These are phyloP conservation scores for Daldinia concentrica DNA, from an alignment of 495 filamentous ascomycete genomes.

Conservation along the genomic window DNA sequence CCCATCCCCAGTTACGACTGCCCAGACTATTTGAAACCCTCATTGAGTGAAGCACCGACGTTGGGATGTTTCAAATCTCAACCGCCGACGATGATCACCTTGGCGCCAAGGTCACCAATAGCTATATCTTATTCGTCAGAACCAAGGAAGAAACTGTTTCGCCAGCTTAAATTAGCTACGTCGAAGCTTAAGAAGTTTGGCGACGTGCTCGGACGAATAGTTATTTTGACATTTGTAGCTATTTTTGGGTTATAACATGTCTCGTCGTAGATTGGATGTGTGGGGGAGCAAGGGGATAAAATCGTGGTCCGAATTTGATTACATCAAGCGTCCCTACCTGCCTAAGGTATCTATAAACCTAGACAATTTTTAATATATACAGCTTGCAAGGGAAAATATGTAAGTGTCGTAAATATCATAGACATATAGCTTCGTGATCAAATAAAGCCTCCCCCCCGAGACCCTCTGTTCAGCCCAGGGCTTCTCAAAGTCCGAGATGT, in stretches of 20 bases:
- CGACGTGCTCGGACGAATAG: not conserved
- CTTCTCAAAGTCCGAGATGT: not conserved
- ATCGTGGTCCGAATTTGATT: not conserved
- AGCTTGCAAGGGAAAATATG: not conserved
- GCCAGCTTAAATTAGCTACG: conserved; percentile 9
- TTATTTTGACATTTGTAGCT: conserved; percentile 16
- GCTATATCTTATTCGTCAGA: conserved; percentile 13
- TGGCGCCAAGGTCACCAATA: conserved; percentile 34
- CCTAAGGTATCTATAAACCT: not conserved
- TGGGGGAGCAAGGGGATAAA: conserved; percentile 6
- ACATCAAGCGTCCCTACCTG: conserved; percentile 5
- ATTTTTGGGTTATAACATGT: conserved; percentile 32
- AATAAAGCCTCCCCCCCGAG: not conserved
- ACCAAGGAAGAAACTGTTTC: conserved; percentile 22
- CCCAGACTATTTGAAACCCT: conserved; percentile 29
- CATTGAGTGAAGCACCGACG: conserved; percentile 22
- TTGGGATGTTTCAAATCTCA: conserved; percentile 32
- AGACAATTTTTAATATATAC: not conserved
- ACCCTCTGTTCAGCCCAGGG: not conserved
- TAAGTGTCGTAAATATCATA: not conserved
- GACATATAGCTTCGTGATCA: not conserved
- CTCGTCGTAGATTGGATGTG: conserved; percentile 5
- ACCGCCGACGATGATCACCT: conserved; percentile 25
- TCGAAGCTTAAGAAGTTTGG: conserved; percentile 7
- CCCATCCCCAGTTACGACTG: not conserved